Evolutionary conservation across 306 rosid species (phyloP).

Genomic region (Glycine soja): DNA sequence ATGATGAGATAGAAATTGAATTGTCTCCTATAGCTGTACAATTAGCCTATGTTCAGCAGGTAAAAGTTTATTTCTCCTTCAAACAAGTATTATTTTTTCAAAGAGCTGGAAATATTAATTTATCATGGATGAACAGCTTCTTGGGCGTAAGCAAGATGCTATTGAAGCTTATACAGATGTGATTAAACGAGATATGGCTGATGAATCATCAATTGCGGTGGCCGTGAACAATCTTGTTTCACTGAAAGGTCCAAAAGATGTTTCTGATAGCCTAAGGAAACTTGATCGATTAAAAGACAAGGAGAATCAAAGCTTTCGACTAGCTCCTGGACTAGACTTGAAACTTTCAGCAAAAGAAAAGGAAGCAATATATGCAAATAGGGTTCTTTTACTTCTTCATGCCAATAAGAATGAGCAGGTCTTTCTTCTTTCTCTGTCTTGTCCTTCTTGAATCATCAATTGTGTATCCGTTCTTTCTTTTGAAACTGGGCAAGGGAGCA

Average conservation of each 20-base stretch:
- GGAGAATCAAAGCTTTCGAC: slow-evolving; percentile 73
- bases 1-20: slow-evolving; percentile 85
- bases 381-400: slow-evolving; percentile 89
- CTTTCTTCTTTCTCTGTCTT: slow-evolving; percentile 23
- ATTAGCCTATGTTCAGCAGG: slow-evolving; percentile 95
- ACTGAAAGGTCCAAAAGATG: slow-evolving; percentile 88
- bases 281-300: slow-evolving; percentile 87
- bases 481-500: slow-evolving; percentile 22
- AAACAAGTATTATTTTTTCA: slow-evolving; percentile 23
- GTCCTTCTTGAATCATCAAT: slow-evolving; percentile 20
- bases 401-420: slow-evolving; percentile 96
- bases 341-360: slow-evolving; percentile 77
- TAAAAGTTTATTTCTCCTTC: slow-evolving; percentile 41
- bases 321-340: slow-evolving; percentile 73
- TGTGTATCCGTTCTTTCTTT: slow-evolving; percentile 7
- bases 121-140: slow-evolving; percentile 69
- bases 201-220: slow-evolving; percentile 87
- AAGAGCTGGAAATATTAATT: slow-evolving; percentile 45
- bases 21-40: slow-evolving; percentile 95
- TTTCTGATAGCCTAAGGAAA: slow-evolving; percentile 92
- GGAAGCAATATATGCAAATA: slow-evolving; percentile 83
- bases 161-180: slow-evolving; percentile 67
- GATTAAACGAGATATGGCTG: slow-evolving; percentile 80
- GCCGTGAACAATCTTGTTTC: slow-evolving; percentile 90
- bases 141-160: slow-evolving; percentile 82